Evolutionary conservation across 78 protist species (phyloP), one percentile per base, ranked within the genome.

Genomic region (Dictyostelium brefeldianum): DNA sequence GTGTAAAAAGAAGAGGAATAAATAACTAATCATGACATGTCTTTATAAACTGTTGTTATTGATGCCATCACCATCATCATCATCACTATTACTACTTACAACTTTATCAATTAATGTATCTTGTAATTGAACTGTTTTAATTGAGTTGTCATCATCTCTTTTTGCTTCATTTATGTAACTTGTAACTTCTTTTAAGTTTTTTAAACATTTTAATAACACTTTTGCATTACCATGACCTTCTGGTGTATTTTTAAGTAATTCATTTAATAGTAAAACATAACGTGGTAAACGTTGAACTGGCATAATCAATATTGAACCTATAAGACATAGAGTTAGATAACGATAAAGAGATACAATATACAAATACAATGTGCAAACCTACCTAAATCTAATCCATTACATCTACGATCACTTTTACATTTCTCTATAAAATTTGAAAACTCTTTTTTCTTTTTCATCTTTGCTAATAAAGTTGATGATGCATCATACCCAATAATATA

Each of bases 201-300:
- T 43, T 12, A 87, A 59, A 77, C 93, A 87, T 20, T 54, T 77
- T 17, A 47, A 41, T 69, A 87, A 64, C 8, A 51, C 17, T 50
- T 87, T 80, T 12, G 50, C 46, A 62, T 51, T 77, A 14, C 65
- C 27, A 51, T 77, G 62, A 14, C 36, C 31, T 20, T 20, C 27
- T 31, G 93, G 93, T 64, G 79, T 51, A 29, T 56, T 78, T 50
- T 87, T 87, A 12, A 87, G 17, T 36, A 87, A 57, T 64, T 87
- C 92, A 69, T 54, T 67, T 8, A 70, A 54, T 5, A 83, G 43
- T 54, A 67, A 83, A 18, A 67, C 54, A 70, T 70, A 67, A 17
- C 78, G 27, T 29, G 93, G 93, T 51, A 87, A 31, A 64, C 93
- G 67, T 87, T 87, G 93, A 31, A 87, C 93, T 59, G 93, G 93